phyloP scores from a whole-genome alignment of 2,329 filamentous ascomycete genomes.

The Cladophialophora bantiana region DNA sequence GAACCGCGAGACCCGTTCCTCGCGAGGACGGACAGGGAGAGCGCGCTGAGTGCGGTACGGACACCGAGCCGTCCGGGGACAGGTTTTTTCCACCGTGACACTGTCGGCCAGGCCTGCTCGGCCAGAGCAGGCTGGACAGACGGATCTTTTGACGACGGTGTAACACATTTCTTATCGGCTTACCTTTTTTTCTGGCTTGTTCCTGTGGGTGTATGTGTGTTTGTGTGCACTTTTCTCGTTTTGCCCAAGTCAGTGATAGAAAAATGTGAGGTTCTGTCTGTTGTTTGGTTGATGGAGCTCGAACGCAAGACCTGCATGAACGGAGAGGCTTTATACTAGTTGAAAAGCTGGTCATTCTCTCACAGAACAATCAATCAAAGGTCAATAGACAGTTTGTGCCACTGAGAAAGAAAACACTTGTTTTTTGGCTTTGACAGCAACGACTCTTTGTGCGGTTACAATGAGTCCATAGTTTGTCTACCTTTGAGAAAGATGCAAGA shows the following conservation, averaged over 20 bases:
- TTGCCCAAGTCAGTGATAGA: neutral
- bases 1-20: neutral
- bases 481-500: neutral
- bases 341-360: too few species aligned
- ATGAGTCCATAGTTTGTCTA: too few species aligned
- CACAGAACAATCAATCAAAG: too few species aligned
- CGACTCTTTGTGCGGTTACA: too few species aligned
- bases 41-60: neutral
- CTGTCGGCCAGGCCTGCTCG: neutral
- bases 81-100: neutral
- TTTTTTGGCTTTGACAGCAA: slow-evolving; percentile 11
- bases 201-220: too few species aligned
- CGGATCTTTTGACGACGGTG: neutral
- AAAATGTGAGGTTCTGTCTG: too few species aligned
- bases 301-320: too few species aligned
- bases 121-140: neutral
- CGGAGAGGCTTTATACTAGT: too few species aligned
- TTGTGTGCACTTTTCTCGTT: neutral
- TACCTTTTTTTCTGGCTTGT: too few species aligned
- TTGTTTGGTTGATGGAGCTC: too few species aligned
- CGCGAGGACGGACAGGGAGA: neutral
- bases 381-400: neutral
- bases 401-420: slow-evolving; percentile 10
- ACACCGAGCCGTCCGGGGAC: neutral
- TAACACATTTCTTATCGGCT: neutral